Evolutionary conservation across 768 basidiomycete genomes (phyloP), one percentile per base, ranked within the genome.

Genomic region (Auriculariales sp.): DNA sequence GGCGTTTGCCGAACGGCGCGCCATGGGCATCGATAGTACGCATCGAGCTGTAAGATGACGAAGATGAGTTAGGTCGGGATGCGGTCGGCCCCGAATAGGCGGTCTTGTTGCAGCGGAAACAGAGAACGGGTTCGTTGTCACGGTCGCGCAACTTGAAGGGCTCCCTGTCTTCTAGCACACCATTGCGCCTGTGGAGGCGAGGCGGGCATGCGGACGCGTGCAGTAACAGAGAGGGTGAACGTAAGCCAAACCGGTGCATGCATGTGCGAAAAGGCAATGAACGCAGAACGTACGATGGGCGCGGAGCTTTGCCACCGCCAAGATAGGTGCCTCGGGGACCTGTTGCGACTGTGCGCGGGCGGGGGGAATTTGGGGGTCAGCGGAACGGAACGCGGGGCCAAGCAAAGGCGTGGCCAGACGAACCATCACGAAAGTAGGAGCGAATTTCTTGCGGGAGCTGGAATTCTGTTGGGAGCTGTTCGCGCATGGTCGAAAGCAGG

Each of bases 81-180:
- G 51, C 11, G 17, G 32, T 47, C 25, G 29, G 28, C 6, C 42
- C 54, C 31, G 53, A 52, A 28, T 88, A 68, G 17, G 87, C 83
- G 4, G 92, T 86, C 15, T 77, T 79, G 35, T 84, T 82, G 62
- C 95, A 99, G 52, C 75, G 78, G 67, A 87, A 95, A 62, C 95
- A 99, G 28, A 93, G 69, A n/a, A 95, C 78, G 3, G 84, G 77
- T 0, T 73, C 71, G 2, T 86, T 83, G 58, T 84, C 88, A 57
- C 81, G 77, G 63, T 97, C 93, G 60, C 81, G 84, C 44, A 93
- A 70, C 36, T 86, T 79, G 67, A 83, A 78, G 10, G 86, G 78
- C 64, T 98, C 95, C 25, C 92, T 81, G 48, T 92, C 92, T 60
- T 98, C 95, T 27, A 88, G 66, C 55, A 90, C 82, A 27, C 89